These are phyloP conservation scores for Citrullus amarus DNA, from an alignment of 306 rosid genomes.

Conservation along the genomic window DNA sequence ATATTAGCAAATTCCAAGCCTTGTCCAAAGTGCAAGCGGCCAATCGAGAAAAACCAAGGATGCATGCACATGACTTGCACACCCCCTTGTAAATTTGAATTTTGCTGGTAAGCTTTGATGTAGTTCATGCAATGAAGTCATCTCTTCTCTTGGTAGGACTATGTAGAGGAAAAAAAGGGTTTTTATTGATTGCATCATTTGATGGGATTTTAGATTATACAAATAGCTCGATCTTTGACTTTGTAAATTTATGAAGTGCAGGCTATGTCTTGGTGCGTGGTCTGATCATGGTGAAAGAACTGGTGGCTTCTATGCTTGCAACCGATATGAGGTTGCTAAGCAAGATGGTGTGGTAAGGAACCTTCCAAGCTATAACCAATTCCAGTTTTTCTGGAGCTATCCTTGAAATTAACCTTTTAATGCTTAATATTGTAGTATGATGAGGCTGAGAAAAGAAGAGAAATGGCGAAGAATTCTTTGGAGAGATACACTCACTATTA, in stretches of 20 bases:
- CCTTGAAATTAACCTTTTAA: not conserved
- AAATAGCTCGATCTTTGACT: not conserved
- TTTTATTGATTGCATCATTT: not conserved
- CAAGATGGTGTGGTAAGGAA: constrained; percentile 19
- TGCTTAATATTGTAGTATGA: constrained; percentile 8
- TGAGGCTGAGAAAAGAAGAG: constrained; percentile 13
- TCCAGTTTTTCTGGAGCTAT: not conserved
- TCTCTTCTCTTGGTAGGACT: not conserved
- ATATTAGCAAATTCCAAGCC: constrained; percentile 84
- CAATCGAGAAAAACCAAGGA: constrained; percentile 78
- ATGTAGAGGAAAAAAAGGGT: not conserved
- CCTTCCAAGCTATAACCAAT: not conserved
- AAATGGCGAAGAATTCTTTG: constrained; percentile 13
- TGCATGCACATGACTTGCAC: constrained; percentile 91
- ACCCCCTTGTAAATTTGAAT: constrained; percentile 72
- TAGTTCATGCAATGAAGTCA: not conserved
- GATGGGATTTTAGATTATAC: not conserved
- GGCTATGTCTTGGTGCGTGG: constrained; percentile 79
- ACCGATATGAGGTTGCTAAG: constrained; percentile 29
- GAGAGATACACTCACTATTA: constrained; percentile 24
- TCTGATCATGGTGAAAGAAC: constrained; percentile 32
- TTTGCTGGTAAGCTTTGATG: constrained; percentile 47
- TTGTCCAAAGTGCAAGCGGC: constrained; percentile 85
- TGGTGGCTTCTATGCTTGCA: constrained; percentile 47
- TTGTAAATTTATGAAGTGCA: constrained; percentile 24